phyloP scores from a whole-genome alignment of 495 filamentous ascomycete species.

The Chaetomium tenue region DNA sequence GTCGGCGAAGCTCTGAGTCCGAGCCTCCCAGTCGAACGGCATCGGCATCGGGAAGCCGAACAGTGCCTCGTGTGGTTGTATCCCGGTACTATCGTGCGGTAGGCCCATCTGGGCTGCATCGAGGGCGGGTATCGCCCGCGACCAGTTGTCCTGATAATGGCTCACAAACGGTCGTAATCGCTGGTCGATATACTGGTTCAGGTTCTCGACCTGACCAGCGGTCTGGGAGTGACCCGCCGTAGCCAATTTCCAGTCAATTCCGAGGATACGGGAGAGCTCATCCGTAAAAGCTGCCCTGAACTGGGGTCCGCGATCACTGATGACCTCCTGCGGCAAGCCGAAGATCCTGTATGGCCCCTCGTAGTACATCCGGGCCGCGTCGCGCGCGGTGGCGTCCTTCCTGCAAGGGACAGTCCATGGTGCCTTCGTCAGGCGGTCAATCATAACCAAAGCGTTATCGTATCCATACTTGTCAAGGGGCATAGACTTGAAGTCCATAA shows the following conservation, averaged over 20 bases:
- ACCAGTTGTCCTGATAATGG: constrained; percentile 4
- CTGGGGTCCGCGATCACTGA: background rate
- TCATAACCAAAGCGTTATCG: background rate
- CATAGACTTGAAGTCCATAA: background rate
- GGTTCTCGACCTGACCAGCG: background rate
- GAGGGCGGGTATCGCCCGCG: background rate
- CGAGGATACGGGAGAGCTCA: background rate
- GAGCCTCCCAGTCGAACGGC: constrained; percentile 14
- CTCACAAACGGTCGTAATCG: background rate
- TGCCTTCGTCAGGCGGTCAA: background rate
- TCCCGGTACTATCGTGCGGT: constrained; percentile 9
- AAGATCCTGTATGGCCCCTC: too few species aligned
- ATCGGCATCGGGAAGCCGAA: constrained; percentile 8
- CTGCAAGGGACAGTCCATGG: background rate
- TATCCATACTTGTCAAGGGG: background rate
- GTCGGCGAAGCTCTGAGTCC: constrained; percentile 1
- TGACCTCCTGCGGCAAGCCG: too few species aligned
- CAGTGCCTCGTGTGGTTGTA: constrained; percentile 8
- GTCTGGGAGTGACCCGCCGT: background rate
- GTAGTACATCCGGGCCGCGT: too few species aligned
- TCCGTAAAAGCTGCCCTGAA: background rate
- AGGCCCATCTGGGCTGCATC: constrained; percentile 5
- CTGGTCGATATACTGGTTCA: background rate
- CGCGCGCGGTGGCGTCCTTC: too few species aligned
- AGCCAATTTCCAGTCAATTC: background rate